Evolutionary conservation across 1,139 yeast genomes (phyloP).

Genomic region (Pichia sp.): DNA sequence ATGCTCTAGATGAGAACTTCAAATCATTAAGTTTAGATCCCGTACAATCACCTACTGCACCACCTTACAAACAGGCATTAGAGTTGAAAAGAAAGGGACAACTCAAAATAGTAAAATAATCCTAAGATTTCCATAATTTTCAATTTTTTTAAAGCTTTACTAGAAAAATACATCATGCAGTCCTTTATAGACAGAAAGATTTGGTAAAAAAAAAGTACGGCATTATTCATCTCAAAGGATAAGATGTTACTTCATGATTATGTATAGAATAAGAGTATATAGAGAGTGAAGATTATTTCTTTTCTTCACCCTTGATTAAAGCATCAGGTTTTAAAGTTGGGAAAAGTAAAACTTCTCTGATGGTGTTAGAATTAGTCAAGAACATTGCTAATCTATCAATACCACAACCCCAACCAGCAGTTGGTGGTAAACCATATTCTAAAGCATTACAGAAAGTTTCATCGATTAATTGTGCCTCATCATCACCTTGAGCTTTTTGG

Average conservation of each 20-base stretch:
- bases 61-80: conserved; percentile 87
- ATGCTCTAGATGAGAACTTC: conserved; percentile 49
- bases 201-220: not conserved
- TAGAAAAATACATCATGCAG: not conserved
- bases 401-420: conserved; percentile 99
- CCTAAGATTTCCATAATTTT: no score
- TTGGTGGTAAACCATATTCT: conserved; percentile 98
- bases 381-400: conserved; percentile 98
- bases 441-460: conserved; percentile 96
- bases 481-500: conserved; percentile 98
- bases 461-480: conserved; percentile 94
- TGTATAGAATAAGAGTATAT: not conserved
- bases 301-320: conserved; percentile 28
- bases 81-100: conserved; percentile 78
- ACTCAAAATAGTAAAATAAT: conserved; percentile 26
- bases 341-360: conserved; percentile 95
- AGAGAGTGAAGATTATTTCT: conserved; percentile 11
- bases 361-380: conserved; percentile 91
- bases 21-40: conserved; percentile 59
- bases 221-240: not conserved
- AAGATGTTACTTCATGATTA: no score
- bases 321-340: conserved; percentile 97
- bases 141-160: not conserved
- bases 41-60: conserved; percentile 91
- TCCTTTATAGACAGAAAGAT: not conserved